Base-by-base conservation (phyloP, 1,139 yeast genomes). In the Debaryomyces psychrophilus region DNA sequence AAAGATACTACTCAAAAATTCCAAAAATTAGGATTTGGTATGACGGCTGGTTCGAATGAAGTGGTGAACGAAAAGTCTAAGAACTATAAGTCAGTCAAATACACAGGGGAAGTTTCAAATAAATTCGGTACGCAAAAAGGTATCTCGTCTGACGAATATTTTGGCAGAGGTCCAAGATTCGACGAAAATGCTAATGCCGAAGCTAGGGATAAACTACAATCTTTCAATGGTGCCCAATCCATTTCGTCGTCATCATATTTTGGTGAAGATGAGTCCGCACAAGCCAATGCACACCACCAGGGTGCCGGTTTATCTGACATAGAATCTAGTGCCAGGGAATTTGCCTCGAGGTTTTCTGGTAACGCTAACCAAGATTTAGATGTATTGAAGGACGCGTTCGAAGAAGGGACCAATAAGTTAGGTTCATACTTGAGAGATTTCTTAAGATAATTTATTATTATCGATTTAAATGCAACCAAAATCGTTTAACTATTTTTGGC, bases 221-320 rank as follows among this genome's bases (percentile, higher is more conserved):
- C 84, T 7, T 95, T 88, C 67, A 81, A 80, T 49, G 95, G 95
- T 43, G 96, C 99, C 2, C 86, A 87, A 41, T 80, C 96, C 4
- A 95, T 93, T 56, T 90, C 98, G 1, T 90, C 97, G 0, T 80
- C 93, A 35, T 84, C 95, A 8, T 95, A 93, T 70, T 95, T 90
- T 60, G 97, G 97, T 28, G 95, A 90, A 62, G 92, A 86, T 41
- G 86, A 85, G 57, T 74, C 75, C 41, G 56, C 51, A 62, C 69
- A 54, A 50, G 50, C 65, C 55, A 52, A 51, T 59, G 34, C 65
- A 61, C 12, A 56, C 62, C 12, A 56, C 33, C 53, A 62, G 50
- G 56, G 55, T 40, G 60, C 60, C 11, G 67, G 69, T 12, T 58
- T 71, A 41, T 61, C 68, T 18, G 68, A 64, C 35, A 62, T 85